These are phyloP conservation scores for Capronia americana DNA, from an alignment of 2,329 filamentous ascomycete genomes.

Conservation along the genomic window DNA sequence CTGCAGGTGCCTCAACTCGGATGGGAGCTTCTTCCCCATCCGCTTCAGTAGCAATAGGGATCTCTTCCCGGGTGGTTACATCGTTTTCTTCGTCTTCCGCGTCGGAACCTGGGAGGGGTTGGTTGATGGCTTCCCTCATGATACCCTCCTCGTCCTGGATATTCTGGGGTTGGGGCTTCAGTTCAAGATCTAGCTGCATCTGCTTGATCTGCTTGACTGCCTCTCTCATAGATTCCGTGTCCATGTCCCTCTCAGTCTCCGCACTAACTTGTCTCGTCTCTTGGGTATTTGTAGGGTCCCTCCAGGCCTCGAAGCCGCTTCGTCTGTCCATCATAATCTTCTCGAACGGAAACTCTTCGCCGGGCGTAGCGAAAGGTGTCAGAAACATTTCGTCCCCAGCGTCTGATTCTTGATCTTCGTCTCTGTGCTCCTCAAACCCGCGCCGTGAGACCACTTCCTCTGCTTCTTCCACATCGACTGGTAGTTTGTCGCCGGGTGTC, in stretches of 20 bases:
- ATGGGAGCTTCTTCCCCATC: not conserved
- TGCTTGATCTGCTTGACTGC: constrained; percentile 5
- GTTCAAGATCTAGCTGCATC: constrained; percentile 1
- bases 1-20: not conserved
- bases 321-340: constrained; percentile 12
- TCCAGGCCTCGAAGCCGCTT: constrained; percentile 10
- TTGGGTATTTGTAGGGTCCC: not conserved
- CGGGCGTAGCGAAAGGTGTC: constrained; percentile 8
- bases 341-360: constrained; percentile 10
- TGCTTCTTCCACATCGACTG: not conserved
- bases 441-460: constrained; percentile 7
- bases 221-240: constrained; percentile 3
- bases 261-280: not conserved
- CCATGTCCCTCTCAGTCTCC: constrained; percentile 5
- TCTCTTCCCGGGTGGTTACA: not conserved
- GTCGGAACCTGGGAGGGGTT: constrained; percentile 13
- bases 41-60: not conserved
- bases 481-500: constrained; percentile 18
- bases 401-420: constrained; percentile 15
- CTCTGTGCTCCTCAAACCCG: constrained; percentile 1
- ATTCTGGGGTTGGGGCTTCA: not conserved
- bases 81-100: constrained; percentile 10
- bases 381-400: constrained; percentile 12
- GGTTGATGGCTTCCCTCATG: constrained; percentile 6
- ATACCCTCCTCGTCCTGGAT: not conserved